These are phyloP conservation scores for Leptosphaerulina australis DNA, from an alignment of 2,329 filamentous ascomycete species.

Conservation along the genomic window DNA sequence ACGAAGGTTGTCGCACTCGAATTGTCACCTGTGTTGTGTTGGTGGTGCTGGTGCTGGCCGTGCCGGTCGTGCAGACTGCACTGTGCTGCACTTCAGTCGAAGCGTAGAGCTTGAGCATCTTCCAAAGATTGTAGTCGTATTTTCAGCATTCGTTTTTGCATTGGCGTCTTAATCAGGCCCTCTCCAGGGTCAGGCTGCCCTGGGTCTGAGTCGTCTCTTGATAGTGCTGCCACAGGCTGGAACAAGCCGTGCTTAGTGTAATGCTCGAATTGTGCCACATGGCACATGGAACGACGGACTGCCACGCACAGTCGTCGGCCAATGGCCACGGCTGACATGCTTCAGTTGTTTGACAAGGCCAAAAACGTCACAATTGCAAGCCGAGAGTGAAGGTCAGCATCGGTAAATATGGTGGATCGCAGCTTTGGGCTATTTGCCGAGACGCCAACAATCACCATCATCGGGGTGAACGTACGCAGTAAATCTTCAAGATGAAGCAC, in stretches of 20 bases:
- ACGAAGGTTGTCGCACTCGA: constrained; percentile 1
- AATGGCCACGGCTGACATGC: constrained; percentile 4
- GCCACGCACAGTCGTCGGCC: constrained; percentile 13
- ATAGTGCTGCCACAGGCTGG: not conserved
- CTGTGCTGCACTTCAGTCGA: constrained; percentile 22
- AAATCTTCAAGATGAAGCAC: not conserved
- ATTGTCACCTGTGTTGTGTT: not conserved
- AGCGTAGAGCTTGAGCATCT: not conserved
- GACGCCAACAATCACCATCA: constrained; percentile 4
- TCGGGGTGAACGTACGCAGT: constrained; percentile 7
- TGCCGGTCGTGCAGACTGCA: constrained; percentile 20
- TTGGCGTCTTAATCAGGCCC: constrained; percentile 14
- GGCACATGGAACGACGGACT: constrained; percentile 12
- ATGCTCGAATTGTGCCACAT: constrained; percentile 9
- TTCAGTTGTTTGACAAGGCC: not conserved
- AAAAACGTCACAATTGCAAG: constrained; percentile 21
- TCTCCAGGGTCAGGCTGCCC: constrained; percentile 2
- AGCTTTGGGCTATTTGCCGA: constrained; percentile 1
- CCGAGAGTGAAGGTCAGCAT: constrained; percentile 13
- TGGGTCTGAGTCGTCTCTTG: not conserved
- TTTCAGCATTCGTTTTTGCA: constrained; percentile 35
- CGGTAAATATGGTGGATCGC: constrained; percentile 17
- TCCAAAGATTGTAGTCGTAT: constrained; percentile 11
- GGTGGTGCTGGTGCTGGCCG: too few relatives aligned
- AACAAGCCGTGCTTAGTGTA: constrained; percentile 1